Evolutionary conservation across 2,329 filamentous ascomycete species (phyloP).

Genomic region (Fusarium torulosum): DNA sequence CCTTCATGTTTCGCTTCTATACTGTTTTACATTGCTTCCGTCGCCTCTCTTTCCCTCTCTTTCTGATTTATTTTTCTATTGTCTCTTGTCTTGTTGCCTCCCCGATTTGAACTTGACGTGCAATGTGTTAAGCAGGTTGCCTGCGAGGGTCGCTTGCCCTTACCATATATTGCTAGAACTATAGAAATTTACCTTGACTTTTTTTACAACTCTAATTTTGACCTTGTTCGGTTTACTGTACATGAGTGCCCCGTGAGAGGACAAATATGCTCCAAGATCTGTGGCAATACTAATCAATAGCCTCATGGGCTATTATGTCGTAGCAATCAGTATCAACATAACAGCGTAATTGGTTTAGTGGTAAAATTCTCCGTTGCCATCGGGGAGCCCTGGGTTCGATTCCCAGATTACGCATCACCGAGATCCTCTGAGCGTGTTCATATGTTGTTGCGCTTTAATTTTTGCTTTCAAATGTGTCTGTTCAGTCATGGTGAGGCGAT

Average conservation of each 20-base stretch:
- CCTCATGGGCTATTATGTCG: no score
- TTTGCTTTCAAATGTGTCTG: background rate
- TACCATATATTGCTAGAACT: background rate
- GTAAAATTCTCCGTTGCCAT: no score
- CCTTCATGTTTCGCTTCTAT: background rate
- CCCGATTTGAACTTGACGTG: background rate
- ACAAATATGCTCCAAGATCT: background rate
- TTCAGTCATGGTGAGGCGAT: background rate
- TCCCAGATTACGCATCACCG: background rate
- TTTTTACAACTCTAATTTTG: background rate
- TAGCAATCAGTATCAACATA: no score
- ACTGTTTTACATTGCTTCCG: background rate
- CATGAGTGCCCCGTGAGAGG: background rate
- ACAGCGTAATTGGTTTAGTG: no score
- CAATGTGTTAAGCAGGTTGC: background rate
- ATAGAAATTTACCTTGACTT: background rate
- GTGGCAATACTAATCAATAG: background rate
- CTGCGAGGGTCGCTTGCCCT: background rate
- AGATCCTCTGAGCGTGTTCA: accelerated
- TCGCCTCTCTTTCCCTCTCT: background rate
- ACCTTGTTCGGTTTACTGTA: background rate
- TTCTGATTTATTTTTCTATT: background rate
- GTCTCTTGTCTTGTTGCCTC: background rate
- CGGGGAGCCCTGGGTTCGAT: background rate
- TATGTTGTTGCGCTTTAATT: background rate